Percentiles rank a stretch among this genome's conserved stretches.
Evolutionary conservation across 2,329 filamentous ascomycete genomes (phyloP).

Genomic region (Hypoxylon rubiginosum): DNA sequence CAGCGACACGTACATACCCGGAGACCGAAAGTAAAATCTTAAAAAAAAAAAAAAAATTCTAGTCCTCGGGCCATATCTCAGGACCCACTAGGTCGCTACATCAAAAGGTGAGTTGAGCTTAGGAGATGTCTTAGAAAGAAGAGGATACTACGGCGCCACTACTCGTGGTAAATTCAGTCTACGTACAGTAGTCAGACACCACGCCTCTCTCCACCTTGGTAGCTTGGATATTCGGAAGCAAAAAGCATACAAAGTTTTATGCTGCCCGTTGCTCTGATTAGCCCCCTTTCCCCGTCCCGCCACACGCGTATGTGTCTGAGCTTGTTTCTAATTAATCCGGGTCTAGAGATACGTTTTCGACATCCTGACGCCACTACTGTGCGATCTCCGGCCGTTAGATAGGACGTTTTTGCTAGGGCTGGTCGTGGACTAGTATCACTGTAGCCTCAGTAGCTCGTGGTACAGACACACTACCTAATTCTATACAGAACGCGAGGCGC

Average conservation of each 20-base stretch:
- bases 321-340: slow-evolving; percentile 45
- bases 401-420: slow-evolving; percentile 21
- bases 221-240: slow-evolving; percentile 2
- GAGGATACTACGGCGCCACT: slow-evolving; percentile 25
- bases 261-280: slow-evolving; percentile 23
- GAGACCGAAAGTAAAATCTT: slow-evolving; percentile 18
- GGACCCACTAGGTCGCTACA: slow-evolving; percentile 39
- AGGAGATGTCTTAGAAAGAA: slow-evolving; percentile 34
- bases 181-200: slow-evolving; percentile 20
- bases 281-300: slow-evolving; percentile 39
- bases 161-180: slow-evolving; percentile 30
- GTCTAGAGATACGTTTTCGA: slow-evolving; percentile 44
- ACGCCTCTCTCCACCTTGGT: slow-evolving; percentile 9
- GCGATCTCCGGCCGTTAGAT: slow-evolving; percentile 24
- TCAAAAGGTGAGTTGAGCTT: slow-evolving; percentile 33
- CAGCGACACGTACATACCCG: slow-evolving; percentile 22
- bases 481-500: slow-evolving; percentile 11
- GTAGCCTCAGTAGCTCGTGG: slow-evolving; percentile 30
- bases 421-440: slow-evolving; percentile 31
- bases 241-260: slow-evolving; percentile 4
- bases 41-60: slow-evolving; percentile 3
- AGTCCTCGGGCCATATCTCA: slow-evolving; percentile 27
- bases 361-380: slow-evolving; percentile 46
- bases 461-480: slow-evolving; percentile 34
- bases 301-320: slow-evolving; percentile 35